Conservation (phyloP, 371 early-diverging fungal species). For the Actinomucor elegans region DNA sequence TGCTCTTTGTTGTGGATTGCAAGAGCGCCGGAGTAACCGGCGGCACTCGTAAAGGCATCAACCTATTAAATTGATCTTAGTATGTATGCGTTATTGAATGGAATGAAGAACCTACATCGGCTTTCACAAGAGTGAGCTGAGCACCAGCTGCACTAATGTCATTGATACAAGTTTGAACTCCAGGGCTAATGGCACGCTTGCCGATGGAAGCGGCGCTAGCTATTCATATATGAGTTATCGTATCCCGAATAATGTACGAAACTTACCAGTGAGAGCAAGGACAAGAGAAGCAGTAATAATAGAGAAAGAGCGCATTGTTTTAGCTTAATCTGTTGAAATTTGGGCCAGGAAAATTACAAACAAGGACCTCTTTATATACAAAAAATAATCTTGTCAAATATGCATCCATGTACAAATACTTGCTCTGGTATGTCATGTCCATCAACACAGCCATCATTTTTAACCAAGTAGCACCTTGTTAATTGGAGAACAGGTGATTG, state of each 20-base stretch:
- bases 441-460: neutral
- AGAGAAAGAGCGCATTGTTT: neutral
- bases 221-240: neutral
- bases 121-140: constrained; percentile 6
- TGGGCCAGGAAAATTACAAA: neutral
- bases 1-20: constrained; percentile 6
- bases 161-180: neutral
- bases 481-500: neutral
- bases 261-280: constrained; percentile 23
- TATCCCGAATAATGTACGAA: too few species aligned
- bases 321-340: neutral
- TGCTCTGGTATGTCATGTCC: neutral
- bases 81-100: too few species aligned
- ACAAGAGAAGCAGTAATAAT: constrained; percentile 10
- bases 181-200: constrained; percentile 14
- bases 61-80: too few species aligned
- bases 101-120: constrained; percentile 12
- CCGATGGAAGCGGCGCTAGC: constrained; percentile 21
- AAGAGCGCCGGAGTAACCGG: constrained; percentile 18
- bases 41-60: constrained; percentile 7
- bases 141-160: constrained; percentile 10
- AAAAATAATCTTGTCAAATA: neutral
- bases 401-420: neutral
- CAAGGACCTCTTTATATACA: neutral
- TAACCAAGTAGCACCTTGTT: neutral